A percentile compares a stretch with the other conserved stretches of the same genome.
These are phyloP conservation scores for Epichloe elymi DNA, from an alignment of 2,329 filamentous ascomycete genomes.

Conservation along the genomic window DNA sequence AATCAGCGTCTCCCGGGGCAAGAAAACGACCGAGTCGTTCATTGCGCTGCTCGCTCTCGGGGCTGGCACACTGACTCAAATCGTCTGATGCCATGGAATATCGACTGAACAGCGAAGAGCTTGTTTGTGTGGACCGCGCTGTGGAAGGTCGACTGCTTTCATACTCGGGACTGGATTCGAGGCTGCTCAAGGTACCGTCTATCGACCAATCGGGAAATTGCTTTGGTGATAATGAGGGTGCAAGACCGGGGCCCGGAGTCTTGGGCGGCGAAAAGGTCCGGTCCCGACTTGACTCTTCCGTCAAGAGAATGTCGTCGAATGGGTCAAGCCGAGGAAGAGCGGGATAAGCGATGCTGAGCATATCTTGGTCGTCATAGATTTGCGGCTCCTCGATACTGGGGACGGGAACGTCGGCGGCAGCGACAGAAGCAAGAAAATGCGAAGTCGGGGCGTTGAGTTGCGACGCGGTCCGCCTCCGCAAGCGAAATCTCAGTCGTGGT, in stretches of 20 bases:
- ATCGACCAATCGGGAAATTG: conserved; percentile 47
- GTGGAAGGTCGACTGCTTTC: conserved; percentile 48
- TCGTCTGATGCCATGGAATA: conserved; percentile 45
- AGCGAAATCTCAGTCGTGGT: conserved; percentile 38
- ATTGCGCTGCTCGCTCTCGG: conserved; percentile 24
- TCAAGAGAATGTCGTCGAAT: conserved; percentile 18
- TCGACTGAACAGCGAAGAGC: conserved; percentile 42
- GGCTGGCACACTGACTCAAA: conserved; percentile 36
- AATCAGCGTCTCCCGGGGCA: conserved; percentile 16
- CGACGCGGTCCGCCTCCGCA: conserved; percentile 40
- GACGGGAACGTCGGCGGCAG: conserved; percentile 49
- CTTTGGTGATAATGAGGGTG: conserved; percentile 29
- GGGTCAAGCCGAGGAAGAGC: conserved; percentile 21
- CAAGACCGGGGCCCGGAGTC: conserved; percentile 39
- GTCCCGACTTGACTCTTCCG: conserved; percentile 19
- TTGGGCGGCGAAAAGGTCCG: conserved; percentile 42
- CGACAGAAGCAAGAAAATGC: conserved; percentile 55
- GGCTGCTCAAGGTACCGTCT: conserved; percentile 41
- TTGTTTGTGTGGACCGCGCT: conserved; percentile 45
- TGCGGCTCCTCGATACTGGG: conserved; percentile 50
- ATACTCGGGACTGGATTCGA: conserved; percentile 45
- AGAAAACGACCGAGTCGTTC: conserved; percentile 14
- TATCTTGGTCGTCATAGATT: conserved; percentile 28
- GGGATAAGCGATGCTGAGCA: conserved; percentile 24
- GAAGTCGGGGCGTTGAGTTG: conserved; percentile 45